These are phyloP conservation scores for Terana coerulea DNA, from an alignment of 768 basidiomycete genomes.

Conservation along the genomic window DNA sequence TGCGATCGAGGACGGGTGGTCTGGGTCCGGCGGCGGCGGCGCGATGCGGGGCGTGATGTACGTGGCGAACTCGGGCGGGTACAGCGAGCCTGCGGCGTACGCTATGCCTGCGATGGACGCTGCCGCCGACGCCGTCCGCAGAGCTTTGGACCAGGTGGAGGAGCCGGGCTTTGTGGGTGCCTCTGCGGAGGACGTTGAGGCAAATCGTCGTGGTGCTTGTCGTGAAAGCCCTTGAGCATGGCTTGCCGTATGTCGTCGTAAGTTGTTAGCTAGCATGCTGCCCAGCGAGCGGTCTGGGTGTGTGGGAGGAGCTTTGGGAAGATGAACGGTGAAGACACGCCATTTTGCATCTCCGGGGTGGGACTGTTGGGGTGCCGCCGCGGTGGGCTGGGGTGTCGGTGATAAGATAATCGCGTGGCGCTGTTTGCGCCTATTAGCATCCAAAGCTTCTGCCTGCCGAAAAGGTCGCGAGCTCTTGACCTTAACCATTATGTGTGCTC, in stretches of 20 bases:
- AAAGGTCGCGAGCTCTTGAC: neutral
- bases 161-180: neutral
- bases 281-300: neutral
- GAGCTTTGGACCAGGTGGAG: neutral
- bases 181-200: neutral
- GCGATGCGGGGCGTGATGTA: slow-evolving; percentile 76
- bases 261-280: neutral
- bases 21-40: slow-evolving; percentile 60
- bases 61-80: slow-evolving; percentile 61
- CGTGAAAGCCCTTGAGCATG: neutral
- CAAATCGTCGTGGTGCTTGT: neutral
- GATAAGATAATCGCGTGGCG: neutral
- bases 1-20: slow-evolving; percentile 55
- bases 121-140: neutral
- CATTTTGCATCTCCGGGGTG: too few relatives aligned
- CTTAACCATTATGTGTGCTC: neutral
- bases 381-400: too few relatives aligned
- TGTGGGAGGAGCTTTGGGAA: neutral
- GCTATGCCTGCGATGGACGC: slow-evolving; percentile 21
- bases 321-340: neutral
- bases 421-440: neutral
- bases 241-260: too few relatives aligned
- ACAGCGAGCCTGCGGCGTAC: slow-evolving; percentile 59
- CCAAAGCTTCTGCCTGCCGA: neutral
- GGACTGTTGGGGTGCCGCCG: neutral